These are phyloP conservation scores for Pythium volutum DNA, from an alignment of 352 stramenopile genomes.

Conservation along the genomic window DNA sequence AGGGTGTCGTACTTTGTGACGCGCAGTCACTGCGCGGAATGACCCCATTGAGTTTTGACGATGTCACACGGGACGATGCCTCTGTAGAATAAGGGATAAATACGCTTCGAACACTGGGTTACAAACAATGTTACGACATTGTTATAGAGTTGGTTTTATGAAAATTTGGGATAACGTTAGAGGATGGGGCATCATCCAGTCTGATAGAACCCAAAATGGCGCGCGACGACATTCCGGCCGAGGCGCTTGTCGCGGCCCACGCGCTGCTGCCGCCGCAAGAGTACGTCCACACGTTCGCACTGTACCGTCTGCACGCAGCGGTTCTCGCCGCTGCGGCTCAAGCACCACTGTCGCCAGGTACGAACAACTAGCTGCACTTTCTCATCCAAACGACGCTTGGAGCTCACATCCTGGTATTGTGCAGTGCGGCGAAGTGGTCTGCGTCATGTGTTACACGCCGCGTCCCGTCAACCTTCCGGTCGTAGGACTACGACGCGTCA, in stretches of 20 bases:
- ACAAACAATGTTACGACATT: not conserved
- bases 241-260: not conserved
- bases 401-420: not conserved
- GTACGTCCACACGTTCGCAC: not conserved
- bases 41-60: not conserved
- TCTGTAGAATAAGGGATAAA: conserved; percentile 3
- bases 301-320: not conserved
- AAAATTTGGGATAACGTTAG: not conserved
- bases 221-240: not conserved
- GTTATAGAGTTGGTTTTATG: not conserved
- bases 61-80: not conserved
- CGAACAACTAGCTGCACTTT: not conserved
- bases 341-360: conserved; percentile 10
- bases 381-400: not conserved
- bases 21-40: not conserved
- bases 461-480: not conserved
- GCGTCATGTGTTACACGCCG: conserved; percentile 5
- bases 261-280: conserved; percentile 9
- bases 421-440: conserved; percentile 3
- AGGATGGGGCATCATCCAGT: not conserved
- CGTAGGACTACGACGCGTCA: conserved; percentile 5
- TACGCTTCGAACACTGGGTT: conserved; percentile 4
- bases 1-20: conserved; percentile 14
- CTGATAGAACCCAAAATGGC: not conserved
- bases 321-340: conserved; percentile 7